phyloP scores from a whole-genome alignment of 2,329 filamentous ascomycete genomes.

The Epichloe uncinata region DNA sequence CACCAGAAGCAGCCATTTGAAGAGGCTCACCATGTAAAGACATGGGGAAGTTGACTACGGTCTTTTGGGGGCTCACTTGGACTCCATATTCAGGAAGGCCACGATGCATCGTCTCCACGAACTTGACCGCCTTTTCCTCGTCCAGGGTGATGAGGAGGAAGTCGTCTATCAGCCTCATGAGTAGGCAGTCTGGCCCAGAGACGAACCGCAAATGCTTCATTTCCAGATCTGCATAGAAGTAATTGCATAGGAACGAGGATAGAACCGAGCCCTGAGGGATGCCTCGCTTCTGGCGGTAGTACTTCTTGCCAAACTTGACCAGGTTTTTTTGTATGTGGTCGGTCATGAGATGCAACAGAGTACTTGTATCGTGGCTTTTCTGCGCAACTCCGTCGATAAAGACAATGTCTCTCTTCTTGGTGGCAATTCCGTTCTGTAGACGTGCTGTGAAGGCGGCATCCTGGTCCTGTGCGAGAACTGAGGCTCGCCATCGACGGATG shows the following conservation, averaged over 20 bases:
- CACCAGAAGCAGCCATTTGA: constrained; percentile 23
- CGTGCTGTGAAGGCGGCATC: constrained; percentile 30
- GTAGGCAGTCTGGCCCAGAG: constrained; percentile 38
- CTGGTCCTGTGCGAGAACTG: constrained; percentile 32
- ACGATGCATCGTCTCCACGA: constrained; percentile 67
- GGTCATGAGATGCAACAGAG: constrained; percentile 55
- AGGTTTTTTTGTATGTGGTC: constrained; percentile 79
- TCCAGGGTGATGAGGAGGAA: constrained; percentile 78
- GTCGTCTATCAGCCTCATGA: constrained; percentile 81
- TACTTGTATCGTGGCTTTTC: constrained; percentile 39
- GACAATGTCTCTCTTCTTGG: constrained; percentile 50
- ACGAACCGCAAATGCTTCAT: constrained; percentile 55
- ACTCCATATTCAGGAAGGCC: constrained; percentile 75
- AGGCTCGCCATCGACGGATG: constrained; percentile 37
- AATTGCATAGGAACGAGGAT: constrained; percentile 80
- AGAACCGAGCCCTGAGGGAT: constrained; percentile 90
- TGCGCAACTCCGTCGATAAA: constrained; percentile 60
- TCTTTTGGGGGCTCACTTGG: constrained; percentile 62
- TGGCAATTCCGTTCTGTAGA: constrained; percentile 26
- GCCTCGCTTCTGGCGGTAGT: constrained; percentile 73
- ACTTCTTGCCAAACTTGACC: constrained; percentile 77
- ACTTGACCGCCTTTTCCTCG: constrained; percentile 49
- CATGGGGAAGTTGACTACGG: constrained; percentile 69
- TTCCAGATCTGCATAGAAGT: constrained; percentile 90
- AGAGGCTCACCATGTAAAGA: constrained; percentile 39